Conservation (phyloP, 116 monocot genomes). For the Posidonia oceanica region DNA sequence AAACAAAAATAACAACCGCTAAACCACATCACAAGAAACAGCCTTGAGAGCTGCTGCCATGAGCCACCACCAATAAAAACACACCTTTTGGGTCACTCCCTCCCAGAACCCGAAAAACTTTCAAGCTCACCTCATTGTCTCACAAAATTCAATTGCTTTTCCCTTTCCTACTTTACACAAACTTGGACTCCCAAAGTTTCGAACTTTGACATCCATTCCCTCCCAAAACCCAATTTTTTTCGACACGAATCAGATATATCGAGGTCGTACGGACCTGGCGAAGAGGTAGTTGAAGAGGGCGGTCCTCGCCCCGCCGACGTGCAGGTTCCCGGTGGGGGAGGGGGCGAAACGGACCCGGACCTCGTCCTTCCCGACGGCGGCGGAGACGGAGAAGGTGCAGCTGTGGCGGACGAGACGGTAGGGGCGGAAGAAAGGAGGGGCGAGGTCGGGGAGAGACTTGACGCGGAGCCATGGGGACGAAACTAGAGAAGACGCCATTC, state of each 20-base stretch:
- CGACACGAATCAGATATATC: too few species aligned
- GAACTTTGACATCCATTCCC: background rate
- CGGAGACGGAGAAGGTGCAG: slow-evolving; percentile 12
- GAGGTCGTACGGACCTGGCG: slow-evolving; percentile 37
- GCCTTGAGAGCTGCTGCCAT: background rate
- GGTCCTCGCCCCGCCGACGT: slow-evolving; percentile 77
- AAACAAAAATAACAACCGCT: slow-evolving; percentile 4
- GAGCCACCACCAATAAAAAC: too few species aligned
- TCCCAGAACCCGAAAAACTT: too few species aligned
- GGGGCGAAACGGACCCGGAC: slow-evolving; percentile 80
- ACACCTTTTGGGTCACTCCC: too few species aligned
- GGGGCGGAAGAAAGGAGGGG: slow-evolving; percentile 19
- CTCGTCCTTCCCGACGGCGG: slow-evolving; percentile 23
- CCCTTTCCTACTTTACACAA: too few species aligned
- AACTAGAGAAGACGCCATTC: slow-evolving; percentile 6
- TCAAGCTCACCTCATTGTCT: too few species aligned
- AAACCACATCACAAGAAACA: background rate
- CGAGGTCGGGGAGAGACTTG: slow-evolving; percentile 37
- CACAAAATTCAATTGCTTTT: too few species aligned
- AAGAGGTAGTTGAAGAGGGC: slow-evolving; percentile 93
- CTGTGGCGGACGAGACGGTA: slow-evolving; percentile 17
- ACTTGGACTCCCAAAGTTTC: too few species aligned
- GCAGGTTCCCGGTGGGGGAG: slow-evolving; percentile 65
- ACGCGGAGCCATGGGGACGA: slow-evolving; percentile 44
- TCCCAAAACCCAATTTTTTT: background rate